phyloP scores from a whole-genome alignment of 345 rosid species.

The Psidium friedrichsthalianum region DNA sequence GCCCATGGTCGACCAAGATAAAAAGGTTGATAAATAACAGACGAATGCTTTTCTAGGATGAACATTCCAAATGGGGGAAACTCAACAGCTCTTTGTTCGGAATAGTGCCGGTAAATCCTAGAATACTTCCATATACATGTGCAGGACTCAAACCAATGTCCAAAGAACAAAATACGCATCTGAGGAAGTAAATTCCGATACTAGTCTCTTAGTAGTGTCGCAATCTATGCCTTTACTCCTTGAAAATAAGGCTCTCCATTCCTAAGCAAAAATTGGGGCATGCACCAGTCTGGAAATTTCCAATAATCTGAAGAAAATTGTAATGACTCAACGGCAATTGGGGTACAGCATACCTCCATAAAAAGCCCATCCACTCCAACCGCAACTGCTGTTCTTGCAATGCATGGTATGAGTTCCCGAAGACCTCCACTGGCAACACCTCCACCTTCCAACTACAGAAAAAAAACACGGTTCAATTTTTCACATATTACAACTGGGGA shows the following conservation, averaged over 20 bases:
- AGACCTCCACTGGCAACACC: constrained; percentile 99
- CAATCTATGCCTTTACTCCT: neutral
- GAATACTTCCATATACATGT: neutral
- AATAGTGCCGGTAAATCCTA: neutral
- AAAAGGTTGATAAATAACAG: neutral
- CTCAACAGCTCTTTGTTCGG: neutral
- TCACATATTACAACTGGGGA: neutral
- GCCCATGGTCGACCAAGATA: neutral
- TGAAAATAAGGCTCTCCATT: neutral
- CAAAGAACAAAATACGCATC: neutral
- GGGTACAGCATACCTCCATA: constrained; percentile 70
- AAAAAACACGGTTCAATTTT: neutral
- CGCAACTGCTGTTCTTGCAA: constrained; percentile 92
- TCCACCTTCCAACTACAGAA: constrained; percentile 76
- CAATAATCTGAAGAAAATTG: neutral
- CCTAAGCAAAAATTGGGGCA: neutral
- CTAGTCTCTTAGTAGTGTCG: neutral
- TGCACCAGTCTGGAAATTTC: neutral
- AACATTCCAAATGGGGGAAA: neutral
- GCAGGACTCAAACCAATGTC: neutral
- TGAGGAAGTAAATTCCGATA: neutral
- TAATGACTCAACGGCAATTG: neutral
- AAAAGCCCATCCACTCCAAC: constrained; percentile 96
- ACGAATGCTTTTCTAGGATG: neutral
- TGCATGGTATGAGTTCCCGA: constrained; percentile 95